phyloP scores from a whole-genome alignment of 2,329 filamentous ascomycete species.

The Pseudogymnoascus sp. region DNA sequence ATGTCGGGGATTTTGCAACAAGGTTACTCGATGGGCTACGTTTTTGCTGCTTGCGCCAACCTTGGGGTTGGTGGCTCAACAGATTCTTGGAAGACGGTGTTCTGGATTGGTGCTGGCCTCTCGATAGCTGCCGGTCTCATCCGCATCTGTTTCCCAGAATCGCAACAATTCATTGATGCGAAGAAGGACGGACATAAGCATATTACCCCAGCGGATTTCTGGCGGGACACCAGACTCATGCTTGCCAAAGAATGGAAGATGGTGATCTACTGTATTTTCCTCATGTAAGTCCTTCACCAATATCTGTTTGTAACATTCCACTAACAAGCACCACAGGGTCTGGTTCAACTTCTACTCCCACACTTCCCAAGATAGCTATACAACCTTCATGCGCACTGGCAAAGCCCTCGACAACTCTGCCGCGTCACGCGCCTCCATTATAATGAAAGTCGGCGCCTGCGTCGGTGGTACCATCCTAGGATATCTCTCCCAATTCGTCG shows the following conservation, averaged over 20 bases:
- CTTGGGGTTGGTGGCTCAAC: conserved; percentile 59
- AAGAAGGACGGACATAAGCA: conserved; percentile 50
- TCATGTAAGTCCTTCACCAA: conserved; percentile 44
- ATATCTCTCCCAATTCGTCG: conserved; percentile 59
- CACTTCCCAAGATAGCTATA: conserved; percentile 73
- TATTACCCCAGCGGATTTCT: conserved; percentile 48
- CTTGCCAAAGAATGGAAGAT: conserved; percentile 64
- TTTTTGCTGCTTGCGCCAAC: conserved; percentile 66
- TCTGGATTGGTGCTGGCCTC: conserved; percentile 62
- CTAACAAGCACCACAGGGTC: conserved; percentile 22
- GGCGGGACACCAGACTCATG: conserved; percentile 61
- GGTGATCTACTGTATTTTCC: conserved; percentile 66
- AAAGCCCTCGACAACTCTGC: conserved; percentile 58
- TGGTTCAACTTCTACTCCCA: conserved; percentile 65
- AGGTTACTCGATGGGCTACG: conserved; percentile 69
- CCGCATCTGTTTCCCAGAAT: conserved; percentile 63
- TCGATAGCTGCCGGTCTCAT: conserved; percentile 62
- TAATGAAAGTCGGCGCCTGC: conserved; percentile 72
- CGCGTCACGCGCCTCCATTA: conserved; percentile 66
- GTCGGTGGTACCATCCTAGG: conserved; percentile 56
- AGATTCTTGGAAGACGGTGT: conserved; percentile 66
- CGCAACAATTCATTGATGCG: conserved; percentile 64
- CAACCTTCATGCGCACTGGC: conserved; percentile 67
- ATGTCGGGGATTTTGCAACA: conserved; percentile 79
- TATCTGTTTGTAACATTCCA: conserved; percentile 31